Base-by-base conservation (phyloP, 192 early-diverging fungal genomes). In the Mortierella antarctica region DNA sequence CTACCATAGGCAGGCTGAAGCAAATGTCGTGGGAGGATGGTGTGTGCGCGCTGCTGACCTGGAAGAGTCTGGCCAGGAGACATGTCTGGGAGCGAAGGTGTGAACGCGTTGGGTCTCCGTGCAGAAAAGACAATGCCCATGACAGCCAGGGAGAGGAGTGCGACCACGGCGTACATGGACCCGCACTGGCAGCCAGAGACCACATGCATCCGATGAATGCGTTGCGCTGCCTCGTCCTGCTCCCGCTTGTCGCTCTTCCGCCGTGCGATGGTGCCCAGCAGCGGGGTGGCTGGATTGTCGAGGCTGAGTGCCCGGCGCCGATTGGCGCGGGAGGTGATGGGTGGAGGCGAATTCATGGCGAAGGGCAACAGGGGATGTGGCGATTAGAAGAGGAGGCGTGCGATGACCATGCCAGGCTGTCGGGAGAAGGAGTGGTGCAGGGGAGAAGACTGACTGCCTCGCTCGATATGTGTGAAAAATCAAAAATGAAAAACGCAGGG, bases 241-340 rank as follows among this genome's bases (percentile, higher is more conserved):
- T 53, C 70, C 3, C 70, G 63, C 18, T 65, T 59, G 53, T 72
- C 70, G 6, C 51, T 61, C 47, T 60, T 65, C 15, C 77, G 41
- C 20, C 70, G 70, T 23, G 70, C 65, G 20, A 80, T 80, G 6
- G 69, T 68, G 42, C 46, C 56, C 7, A 80, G 63, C 10, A 80
- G 60, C 5, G 77, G 77, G 6, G 64, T 67, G 12, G 69, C 51
- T 14, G 69, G 53, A 48, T 48, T 72, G 18, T 80, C 77, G 14
- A 80, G 65, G 42, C 77, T 80, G n/a, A 51, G 70, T 14, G 77
- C 70, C 13, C 77, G 63, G 18, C 70, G 65, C 41, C 77, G 77
- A 65, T 80, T 80, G 23, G 77, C 77, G 7, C 77, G 70, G 8
- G 77, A 80, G 18, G 65, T 72, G 60, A 80, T 62, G 49, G 69